phyloP scores from a whole-genome alignment of 2,329 filamentous ascomycete genomes.

The Chaetomium sp. region DNA sequence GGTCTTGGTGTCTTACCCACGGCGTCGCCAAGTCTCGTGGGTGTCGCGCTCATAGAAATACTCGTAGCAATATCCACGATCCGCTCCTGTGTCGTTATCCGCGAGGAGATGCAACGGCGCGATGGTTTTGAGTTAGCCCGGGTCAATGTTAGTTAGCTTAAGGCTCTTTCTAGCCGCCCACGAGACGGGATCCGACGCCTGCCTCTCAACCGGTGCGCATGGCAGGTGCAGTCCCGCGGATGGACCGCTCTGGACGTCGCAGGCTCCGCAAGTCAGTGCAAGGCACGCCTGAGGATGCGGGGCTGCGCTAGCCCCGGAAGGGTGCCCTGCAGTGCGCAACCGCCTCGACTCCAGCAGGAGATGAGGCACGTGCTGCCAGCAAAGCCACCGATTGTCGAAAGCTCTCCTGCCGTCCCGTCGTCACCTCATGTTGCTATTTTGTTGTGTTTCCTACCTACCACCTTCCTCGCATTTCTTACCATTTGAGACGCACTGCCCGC shows the following conservation, averaged over 20 bases:
- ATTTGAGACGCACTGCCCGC: no score
- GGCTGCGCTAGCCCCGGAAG: conserved; percentile 4
- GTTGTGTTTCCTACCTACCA: neutral
- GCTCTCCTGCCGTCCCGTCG: neutral
- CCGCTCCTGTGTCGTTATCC: no score
- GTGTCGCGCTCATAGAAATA: no score
- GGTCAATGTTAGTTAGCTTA: no score
- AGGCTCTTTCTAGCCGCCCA: no score
- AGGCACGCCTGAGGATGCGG: conserved; percentile 3
- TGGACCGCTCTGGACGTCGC: conserved; percentile 10
- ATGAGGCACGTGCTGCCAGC: conserved; percentile 16
- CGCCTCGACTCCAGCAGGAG: conserved; percentile 6
- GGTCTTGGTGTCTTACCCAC: no score
- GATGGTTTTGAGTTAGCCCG: no score
- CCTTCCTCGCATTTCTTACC: neutral
- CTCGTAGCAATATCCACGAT: no score
- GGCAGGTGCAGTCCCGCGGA: neutral
- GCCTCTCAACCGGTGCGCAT: no score
- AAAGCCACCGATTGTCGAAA: neutral
- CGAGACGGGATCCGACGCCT: no score
- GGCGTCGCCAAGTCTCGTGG: no score
- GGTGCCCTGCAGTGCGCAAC: neutral
- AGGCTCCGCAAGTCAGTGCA: neutral
- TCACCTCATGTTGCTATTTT: neutral
- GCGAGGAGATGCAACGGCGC: no score